These are phyloP conservation scores for Phaeolepiota aurea DNA, from an alignment of 768 basidiomycete genomes.

Conservation along the genomic window DNA sequence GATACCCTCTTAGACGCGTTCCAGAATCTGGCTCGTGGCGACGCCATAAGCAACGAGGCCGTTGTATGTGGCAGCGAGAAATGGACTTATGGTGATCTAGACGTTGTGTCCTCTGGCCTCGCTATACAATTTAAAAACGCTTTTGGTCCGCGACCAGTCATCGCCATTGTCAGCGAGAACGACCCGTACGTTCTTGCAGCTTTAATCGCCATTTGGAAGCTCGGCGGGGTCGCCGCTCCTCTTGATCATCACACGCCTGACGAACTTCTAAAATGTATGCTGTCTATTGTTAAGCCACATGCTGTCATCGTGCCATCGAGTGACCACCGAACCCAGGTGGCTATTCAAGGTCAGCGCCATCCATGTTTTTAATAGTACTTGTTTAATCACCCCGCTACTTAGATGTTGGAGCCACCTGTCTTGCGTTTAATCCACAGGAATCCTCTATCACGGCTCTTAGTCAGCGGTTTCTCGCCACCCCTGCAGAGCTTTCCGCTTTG, in stretches of 20 bases:
- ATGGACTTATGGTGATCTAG: slow-evolving; percentile 25
- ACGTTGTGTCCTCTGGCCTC: slow-evolving; percentile 21
- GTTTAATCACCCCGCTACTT: too few species aligned
- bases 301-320: slow-evolving; percentile 16
- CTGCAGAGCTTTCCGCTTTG: slow-evolving; percentile 11
- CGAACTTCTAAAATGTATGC: slow-evolving; percentile 22
- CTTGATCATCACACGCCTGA: slow-evolving; percentile 22
- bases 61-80: slow-evolving; percentile 20
- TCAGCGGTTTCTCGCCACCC: slow-evolving; percentile 17
- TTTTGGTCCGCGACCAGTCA: slow-evolving; percentile 17
- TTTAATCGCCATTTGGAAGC: slow-evolving; percentile 24
- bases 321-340: too few species aligned
- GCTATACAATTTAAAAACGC: slow-evolving; percentile 16
- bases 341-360: too few species aligned
- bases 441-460: slow-evolving; percentile 19
- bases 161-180: slow-evolving; percentile 26
- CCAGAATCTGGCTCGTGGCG: background rate
- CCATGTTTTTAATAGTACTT: too few species aligned
- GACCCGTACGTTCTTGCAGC: slow-evolving; percentile 22
- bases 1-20: background rate
- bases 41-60: slow-evolving; percentile 3
- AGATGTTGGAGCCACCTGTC: too few species aligned
- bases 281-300: slow-evolving; percentile 19
- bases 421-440: slow-evolving; percentile 14
- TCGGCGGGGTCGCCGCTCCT: slow-evolving; percentile 22